phyloP scores from a whole-genome alignment of 148 eudicot species.

The Heliosperma pusillum region DNA sequence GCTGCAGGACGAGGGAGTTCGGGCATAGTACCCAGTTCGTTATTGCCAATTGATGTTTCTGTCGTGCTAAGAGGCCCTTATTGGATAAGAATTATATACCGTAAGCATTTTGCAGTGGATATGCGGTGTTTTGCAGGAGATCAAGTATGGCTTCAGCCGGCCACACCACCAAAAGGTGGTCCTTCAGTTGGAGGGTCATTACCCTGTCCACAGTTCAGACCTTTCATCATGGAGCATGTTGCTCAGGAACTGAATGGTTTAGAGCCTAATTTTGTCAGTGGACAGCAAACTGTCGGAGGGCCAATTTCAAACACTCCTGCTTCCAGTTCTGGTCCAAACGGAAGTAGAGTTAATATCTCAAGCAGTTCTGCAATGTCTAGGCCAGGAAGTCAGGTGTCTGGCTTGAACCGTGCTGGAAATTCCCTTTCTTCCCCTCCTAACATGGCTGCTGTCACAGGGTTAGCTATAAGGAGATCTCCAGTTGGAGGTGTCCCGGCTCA shows the following conservation, averaged over 20 bases:
- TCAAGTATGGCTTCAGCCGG: constrained; percentile 99
- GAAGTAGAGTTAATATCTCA: constrained; percentile 52
- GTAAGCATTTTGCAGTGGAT: constrained; percentile 93
- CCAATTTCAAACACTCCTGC: constrained; percentile 38
- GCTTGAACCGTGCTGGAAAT: constrained; percentile 59
- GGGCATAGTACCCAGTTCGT: constrained; percentile 95
- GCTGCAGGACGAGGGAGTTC: constrained; percentile 89
- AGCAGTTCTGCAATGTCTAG: constrained; percentile 52
- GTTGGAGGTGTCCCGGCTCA: constrained; percentile 90
- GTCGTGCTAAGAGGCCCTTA: constrained; percentile 97
- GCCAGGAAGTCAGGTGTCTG: constrained; percentile 52
- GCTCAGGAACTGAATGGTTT: constrained; percentile 97
- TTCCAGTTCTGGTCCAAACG: constrained; percentile 47
- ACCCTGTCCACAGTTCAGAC: constrained; percentile 98
- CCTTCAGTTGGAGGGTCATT: constrained; percentile 90
- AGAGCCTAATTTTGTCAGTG: constrained; percentile 71
- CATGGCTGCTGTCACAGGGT: constrained; percentile 45
- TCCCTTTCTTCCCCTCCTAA: constrained; percentile 52
- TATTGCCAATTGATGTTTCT: constrained; percentile 95
- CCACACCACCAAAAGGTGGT: constrained; percentile 97
- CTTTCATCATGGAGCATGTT: constrained; percentile 99
- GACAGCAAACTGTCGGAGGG: constrained; percentile 59
- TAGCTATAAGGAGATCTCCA: constrained; percentile 68
- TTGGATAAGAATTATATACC: constrained; percentile 92
- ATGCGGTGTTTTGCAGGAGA: constrained; percentile 99